Base-by-base conservation (phyloP, 768 basidiomycete species). In the Panaeolus papilionaceus region DNA sequence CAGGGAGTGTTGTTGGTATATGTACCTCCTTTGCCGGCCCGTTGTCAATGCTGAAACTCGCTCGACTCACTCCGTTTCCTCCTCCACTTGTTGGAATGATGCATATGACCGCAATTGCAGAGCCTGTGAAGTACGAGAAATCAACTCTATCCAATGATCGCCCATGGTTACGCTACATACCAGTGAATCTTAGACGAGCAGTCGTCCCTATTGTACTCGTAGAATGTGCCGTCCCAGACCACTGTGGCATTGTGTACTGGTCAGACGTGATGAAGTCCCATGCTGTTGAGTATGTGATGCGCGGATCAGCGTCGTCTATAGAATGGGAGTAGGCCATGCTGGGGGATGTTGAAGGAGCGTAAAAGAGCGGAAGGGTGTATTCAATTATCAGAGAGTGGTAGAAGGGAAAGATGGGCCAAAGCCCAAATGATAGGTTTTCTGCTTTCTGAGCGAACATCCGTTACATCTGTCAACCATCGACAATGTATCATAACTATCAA, bases 61-160 rank as follows among this genome's bases (percentile, higher is more conserved):
- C 54, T 58, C 54, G 37, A 28, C 54, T 58, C 54, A 58, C 54
- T 2, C 54, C 54, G 7, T 58, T 58, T 58, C 54, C 54, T 8
- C 54, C 54, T 58, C 54, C 54, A 16, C 54, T 58, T 28, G 54
- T 58, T 12, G 54, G 54, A 37, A 58, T 58, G 14, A 58, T 58
- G 20, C 54, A 58, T 58, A 58, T 58, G 28, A 58, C 54, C 10
- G 54, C 54, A 3, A 58, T 58, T 7, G 54, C 54, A 28, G 54
- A 58, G 4, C 54, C 54, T 58, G 20, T 12, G 5, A 7, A 16
- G 28, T 9, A 37, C 1, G 28, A 37, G 4, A 28, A 58, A 4
- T 7, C 10, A 23, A 10, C 33, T 14, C 9, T 12, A 37, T 58
- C 14, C 28, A 58, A 16, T 11, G 26, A 11, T 10, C 20, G 1